Percentiles rank a stretch among this genome's conserved stretches.
Evolutionary conservation across 2,329 filamentous ascomycete species (phyloP).

Genomic region (Fusarium zealandicum): DNA sequence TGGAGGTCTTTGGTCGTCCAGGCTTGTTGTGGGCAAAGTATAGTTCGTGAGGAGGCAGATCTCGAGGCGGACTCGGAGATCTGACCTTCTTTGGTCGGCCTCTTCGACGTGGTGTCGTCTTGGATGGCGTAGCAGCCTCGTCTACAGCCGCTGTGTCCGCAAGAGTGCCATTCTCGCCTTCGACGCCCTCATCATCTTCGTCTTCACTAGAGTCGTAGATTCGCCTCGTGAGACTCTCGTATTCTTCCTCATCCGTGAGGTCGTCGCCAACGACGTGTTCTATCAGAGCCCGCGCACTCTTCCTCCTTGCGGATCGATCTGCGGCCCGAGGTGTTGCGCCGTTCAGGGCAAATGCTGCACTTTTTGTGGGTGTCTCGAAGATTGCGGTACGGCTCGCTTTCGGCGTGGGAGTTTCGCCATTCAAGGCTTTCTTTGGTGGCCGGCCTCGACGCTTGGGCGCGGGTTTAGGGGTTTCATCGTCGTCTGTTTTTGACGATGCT

Average conservation of each 20-base stretch:
- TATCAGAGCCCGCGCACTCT: constrained; percentile 80
- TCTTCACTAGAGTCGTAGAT: constrained; percentile 69
- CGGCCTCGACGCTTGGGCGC: constrained; percentile 48
- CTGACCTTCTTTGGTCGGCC: constrained; percentile 48
- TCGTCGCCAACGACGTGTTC: constrained; percentile 71
- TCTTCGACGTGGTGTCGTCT: constrained; percentile 47
- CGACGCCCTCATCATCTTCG: constrained; percentile 51
- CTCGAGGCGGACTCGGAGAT: constrained; percentile 79
- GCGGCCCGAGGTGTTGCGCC: constrained; percentile 72
- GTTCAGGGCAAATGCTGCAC: constrained; percentile 40
- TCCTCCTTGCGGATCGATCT: constrained; percentile 85
- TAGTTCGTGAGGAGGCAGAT: constrained; percentile 86
- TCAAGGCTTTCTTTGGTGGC: constrained; percentile 44
- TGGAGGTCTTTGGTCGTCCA: constrained; percentile 82
- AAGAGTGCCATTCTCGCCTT: constrained; percentile 31
- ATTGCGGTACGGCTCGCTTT: constrained; percentile 45
- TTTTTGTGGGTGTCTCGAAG: constrained; percentile 51
- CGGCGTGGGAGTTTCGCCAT: constrained; percentile 48
- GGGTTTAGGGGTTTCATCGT: constrained; percentile 41
- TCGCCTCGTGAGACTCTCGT: constrained; percentile 70
- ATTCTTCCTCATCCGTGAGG: constrained; percentile 76
- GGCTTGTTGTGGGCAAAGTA: constrained; percentile 94
- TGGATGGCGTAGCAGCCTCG: constrained; percentile 55
- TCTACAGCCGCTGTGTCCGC: constrained; percentile 34
- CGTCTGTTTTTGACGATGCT: constrained; percentile 28